phyloP scores from a whole-genome alignment of 2,329 filamentous ascomycete genomes.

The Aureobasidium leucospermi region DNA sequence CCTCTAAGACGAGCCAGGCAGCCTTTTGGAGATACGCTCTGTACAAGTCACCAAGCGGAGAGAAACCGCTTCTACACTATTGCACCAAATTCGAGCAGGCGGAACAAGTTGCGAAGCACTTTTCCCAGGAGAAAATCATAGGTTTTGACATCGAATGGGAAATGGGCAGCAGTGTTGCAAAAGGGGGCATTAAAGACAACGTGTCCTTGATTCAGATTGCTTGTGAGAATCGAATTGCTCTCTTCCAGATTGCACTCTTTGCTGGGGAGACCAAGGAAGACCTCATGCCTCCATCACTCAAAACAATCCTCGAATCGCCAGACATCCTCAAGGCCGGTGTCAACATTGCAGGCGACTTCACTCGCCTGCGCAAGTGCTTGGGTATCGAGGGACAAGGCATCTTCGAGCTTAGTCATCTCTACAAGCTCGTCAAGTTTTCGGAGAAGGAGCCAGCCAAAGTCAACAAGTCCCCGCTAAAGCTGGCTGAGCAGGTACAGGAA shows the following conservation, averaged over 20 bases:
- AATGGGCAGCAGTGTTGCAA: constrained; percentile 28
- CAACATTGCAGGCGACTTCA: constrained; percentile 58
- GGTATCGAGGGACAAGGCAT: constrained; percentile 57
- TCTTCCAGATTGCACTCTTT: constrained; percentile 70
- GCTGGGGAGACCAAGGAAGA: constrained; percentile 37
- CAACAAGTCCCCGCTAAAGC: constrained; percentile 57
- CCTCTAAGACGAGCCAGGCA: constrained; percentile 3
- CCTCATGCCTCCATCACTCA: constrained; percentile 64
- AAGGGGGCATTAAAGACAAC: constrained; percentile 52
- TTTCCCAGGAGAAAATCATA: constrained; percentile 62
- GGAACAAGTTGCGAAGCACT: constrained; percentile 59
- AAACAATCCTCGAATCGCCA: constrained; percentile 63
- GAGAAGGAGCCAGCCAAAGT: constrained; percentile 48
- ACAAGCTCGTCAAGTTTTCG: constrained; percentile 66
- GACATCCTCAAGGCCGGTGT: constrained; percentile 70
- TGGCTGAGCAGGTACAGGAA: constrained; percentile 64
- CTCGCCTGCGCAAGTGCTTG: constrained; percentile 60
- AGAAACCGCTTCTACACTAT: constrained; percentile 66
- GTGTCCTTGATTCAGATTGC: constrained; percentile 80
- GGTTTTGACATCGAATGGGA: constrained; percentile 91
- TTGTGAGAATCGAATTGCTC: constrained; percentile 63
- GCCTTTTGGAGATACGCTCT: constrained; percentile 56
- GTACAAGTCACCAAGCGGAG: constrained; percentile 51
- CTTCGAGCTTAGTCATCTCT: constrained; percentile 76
- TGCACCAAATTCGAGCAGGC: constrained; percentile 61